Evolutionary conservation across 805 yeast species (phyloP).

Genomic region (Barnettozyma populi): DNA sequence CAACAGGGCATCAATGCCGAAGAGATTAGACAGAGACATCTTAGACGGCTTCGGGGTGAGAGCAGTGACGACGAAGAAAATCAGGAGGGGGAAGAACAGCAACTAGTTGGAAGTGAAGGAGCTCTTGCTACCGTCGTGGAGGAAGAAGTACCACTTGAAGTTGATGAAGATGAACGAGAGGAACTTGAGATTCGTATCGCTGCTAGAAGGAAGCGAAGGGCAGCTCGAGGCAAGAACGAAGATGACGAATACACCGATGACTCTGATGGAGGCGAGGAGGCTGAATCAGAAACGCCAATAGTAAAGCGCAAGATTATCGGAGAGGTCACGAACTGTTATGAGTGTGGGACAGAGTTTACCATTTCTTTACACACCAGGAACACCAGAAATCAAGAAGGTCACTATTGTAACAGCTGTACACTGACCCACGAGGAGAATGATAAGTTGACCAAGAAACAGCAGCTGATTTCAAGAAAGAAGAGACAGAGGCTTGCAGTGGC

Average conservation of each 20-base stretch:
- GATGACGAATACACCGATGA: constrained; percentile 35
- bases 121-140: not conserved
- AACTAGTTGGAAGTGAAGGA: constrained; percentile 26
- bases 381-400: constrained; percentile 47
- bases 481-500: constrained; percentile 82
- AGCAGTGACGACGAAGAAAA: constrained; percentile 16
- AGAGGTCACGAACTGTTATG: constrained; percentile 55
- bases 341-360: constrained; percentile 53
- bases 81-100: constrained; percentile 13
- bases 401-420: constrained; percentile 61
- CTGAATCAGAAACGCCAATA: constrained; percentile 18
- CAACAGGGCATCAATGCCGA: constrained; percentile 88
- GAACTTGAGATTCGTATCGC: constrained; percentile 33
- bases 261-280: constrained; percentile 28
- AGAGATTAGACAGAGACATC: constrained; percentile 52
- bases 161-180: constrained; percentile 26
- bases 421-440: constrained; percentile 36
- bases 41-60: constrained; percentile 23
- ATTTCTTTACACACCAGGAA: constrained; percentile 62
- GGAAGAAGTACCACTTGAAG: constrained; percentile 18
- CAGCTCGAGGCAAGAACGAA: constrained; percentile 27
- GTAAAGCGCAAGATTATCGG: constrained; percentile 31
- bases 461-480: constrained; percentile 61
- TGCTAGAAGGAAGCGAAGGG: constrained; percentile 37
- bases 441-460: constrained; percentile 41